A percentile compares a stretch with the other conserved stretches of the same genome.
phyloP scores from a whole-genome alignment of 1,284 basidiomycete genomes.

The Boletus semigastroideus region DNA sequence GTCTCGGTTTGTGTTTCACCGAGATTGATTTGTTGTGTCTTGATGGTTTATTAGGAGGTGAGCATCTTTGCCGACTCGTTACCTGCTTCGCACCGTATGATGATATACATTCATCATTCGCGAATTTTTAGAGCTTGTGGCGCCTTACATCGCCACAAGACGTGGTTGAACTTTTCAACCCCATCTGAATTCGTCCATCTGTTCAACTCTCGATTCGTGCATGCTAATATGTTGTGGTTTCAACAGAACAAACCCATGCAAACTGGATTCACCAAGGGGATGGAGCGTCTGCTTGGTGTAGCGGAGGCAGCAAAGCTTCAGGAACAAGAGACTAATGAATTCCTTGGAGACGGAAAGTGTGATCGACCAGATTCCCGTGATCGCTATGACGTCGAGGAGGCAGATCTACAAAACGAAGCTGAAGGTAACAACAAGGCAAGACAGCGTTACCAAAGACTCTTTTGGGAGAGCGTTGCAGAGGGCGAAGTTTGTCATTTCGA shows the following conservation, averaged over 20 bases:
- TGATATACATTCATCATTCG: constrained; percentile 64
- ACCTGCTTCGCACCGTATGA: constrained; percentile 32
- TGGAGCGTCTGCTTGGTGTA: constrained; percentile 66
- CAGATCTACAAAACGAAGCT: constrained; percentile 58
- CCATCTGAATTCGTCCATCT: constrained; percentile 50
- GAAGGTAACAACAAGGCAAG: constrained; percentile 55
- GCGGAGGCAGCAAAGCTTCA: constrained; percentile 14
- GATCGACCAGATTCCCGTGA: constrained; percentile 25
- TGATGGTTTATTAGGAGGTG: constrained; percentile 47
- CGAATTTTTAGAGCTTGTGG: constrained; percentile 55
- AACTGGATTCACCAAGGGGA: constrained; percentile 66
- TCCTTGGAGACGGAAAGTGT: constrained; percentile 17
- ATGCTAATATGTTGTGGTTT: constrained; percentile 18
- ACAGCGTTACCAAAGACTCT: constrained; percentile 65
- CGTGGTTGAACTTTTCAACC: constrained; percentile 63
- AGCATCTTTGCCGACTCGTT: constrained; percentile 9
- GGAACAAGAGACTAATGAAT: constrained; percentile 2
- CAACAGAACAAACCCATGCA: constrained; percentile 56
- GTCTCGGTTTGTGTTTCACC: constrained; percentile 2
- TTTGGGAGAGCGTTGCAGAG: constrained; percentile 73
- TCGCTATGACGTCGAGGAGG: constrained; percentile 49
- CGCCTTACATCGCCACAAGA: constrained; percentile 57
- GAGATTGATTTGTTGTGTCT: constrained; percentile 15
- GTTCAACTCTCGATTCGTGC: background rate
- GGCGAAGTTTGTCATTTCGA: constrained; percentile 47